Evolutionary conservation across 163 green algal species (phyloP), one percentile per base, ranked within the genome.

Genomic region (Scenedesmus sp.): DNA sequence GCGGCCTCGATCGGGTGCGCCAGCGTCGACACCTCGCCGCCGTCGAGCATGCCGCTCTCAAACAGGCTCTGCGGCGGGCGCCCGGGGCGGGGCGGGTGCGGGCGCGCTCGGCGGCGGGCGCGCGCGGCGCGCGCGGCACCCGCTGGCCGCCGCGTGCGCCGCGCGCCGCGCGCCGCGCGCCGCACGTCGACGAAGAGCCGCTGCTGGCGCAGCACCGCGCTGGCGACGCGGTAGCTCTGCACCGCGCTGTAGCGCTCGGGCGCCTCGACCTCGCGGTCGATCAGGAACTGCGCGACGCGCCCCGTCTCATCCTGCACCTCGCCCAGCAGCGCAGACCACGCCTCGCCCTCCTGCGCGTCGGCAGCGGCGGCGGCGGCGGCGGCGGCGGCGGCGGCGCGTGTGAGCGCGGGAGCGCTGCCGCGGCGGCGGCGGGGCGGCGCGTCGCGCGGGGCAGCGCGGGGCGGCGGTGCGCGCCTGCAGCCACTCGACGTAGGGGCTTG

Each of bases 211-310:
- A 93, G 82, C 50, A 93, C 70, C 24, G 86, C 87, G 67, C 90
- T 89, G 18, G 83, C 83, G 10, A 89, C 90, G 33, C 86, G 83
- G 87, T 96, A 94, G 24, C 86, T 93, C 77, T 97, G 93, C 63
- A 95, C 94, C 36, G 90, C 89, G 39, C 84, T 84, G 84, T 94
- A 95, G 22, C 88, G 82, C 53, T 96, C 92, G 9, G 93, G 93
- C 0, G 93, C 92, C 85, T 97, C 93, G 26, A 97, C 92, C 82
- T 96, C 93, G 9, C 92, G 76, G 66, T 96, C 91, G 26, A 96
- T 90, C 60, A 97, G 95, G 84, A 94, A 97, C 22, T 83, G 76
- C 83, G 87, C 92, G 1, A 88, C 86, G 29, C 66, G 34, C 1
- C 2, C 48, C 7, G 60, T 44, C 29, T 78, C 70, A 18, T 18